A percentile compares a stretch with the other conserved stretches of the same genome.
These are phyloP conservation scores for Sedum album DNA, from an alignment of 164 flowering plant genomes.

Conservation along the genomic window DNA sequence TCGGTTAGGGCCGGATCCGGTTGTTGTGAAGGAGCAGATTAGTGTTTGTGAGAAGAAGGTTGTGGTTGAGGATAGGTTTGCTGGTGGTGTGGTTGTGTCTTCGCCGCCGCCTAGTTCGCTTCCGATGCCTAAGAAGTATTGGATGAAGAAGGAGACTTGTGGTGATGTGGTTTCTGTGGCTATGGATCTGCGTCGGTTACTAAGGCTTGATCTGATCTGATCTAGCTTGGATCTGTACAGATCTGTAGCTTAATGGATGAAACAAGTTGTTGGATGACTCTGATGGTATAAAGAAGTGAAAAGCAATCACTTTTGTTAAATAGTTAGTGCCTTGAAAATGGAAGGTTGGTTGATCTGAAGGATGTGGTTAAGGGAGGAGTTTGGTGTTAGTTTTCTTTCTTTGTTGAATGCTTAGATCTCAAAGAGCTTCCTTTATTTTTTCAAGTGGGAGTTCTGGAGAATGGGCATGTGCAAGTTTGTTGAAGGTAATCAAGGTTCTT, in stretches of 20 bases:
- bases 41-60: conserved; percentile 14
- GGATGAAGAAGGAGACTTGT: conserved; percentile 11
- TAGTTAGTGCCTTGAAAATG: too few species aligned
- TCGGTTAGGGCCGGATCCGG: conserved; percentile 37
- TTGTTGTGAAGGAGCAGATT: conserved; percentile 25
- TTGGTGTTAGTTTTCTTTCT: background rate
- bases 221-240: background rate
- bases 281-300: too few species aligned
- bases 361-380: background rate
- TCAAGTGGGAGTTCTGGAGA: conserved; percentile 15
- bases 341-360: background rate
- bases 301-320: too few species aligned
- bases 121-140: conserved; percentile 25
- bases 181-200: conserved; percentile 19
- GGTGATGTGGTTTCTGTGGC: conserved; percentile 7
- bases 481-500: background rate
- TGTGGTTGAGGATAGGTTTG: conserved; percentile 16
- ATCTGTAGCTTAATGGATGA: background rate
- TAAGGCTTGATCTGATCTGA: conserved; percentile 18
- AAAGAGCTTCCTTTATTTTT: conserved; percentile 18
- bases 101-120: conserved; percentile 41
- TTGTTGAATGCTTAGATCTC: conserved; percentile 10
- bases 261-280: too few species aligned
- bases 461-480: conserved; percentile 3
- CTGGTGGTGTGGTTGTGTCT: conserved; percentile 21